Evolutionary conservation across 1,139 yeast species (phyloP), one percentile per base, ranked within the genome.

Genomic region (Yamadazyma conglobata): DNA sequence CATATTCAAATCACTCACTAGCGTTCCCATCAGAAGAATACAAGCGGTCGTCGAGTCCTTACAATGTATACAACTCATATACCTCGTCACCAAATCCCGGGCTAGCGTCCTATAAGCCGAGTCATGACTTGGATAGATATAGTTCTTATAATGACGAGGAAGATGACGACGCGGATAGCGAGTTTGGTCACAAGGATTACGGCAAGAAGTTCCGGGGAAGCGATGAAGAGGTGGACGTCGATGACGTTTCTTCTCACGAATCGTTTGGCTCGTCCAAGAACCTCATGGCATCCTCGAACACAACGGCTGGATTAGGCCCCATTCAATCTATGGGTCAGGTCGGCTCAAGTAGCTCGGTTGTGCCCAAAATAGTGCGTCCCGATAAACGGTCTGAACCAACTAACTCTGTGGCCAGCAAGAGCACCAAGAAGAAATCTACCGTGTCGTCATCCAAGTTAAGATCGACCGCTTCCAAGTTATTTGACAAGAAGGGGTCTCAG

Each of bases 401-500:
- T 6, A 39, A 31, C 28, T 52, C 64, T 5, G 33, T 52, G 3
- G 44, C 55, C 2, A 55, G 58, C 28, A 60, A 52, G 35, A 42
- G 40, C 22, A 43, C 56, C 3, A 58, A 54, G 32, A 48, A 53
- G 36, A 55, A 55, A 31, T 47, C 65, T 1, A 53, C 65, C 5
- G 51, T 57, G 5, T 37, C 59, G 0, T 60, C 65, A 47, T 54
- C 73, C 1, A 67, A 65, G 33, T 54, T 70, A 19, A 54, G 89
- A 29, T 79, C 87, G 3, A 79, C 87, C 1, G 80, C 88, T 0
- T 79, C 87, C 1, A 77, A 79, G 38, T 56, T 81, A 5, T 81
- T 81, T 52, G 88, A 82, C 45, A 73, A 77, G 14, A 80, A 75
- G 39, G 87, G 87, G 0, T 73, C 83, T 0, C 82, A 79, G 27